Percentiles rank a stretch among this genome's conserved stretches.
These are phyloP conservation scores for Metschnikowia corniflorae DNA, from an alignment of 805 yeast genomes.

Conservation along the genomic window DNA sequence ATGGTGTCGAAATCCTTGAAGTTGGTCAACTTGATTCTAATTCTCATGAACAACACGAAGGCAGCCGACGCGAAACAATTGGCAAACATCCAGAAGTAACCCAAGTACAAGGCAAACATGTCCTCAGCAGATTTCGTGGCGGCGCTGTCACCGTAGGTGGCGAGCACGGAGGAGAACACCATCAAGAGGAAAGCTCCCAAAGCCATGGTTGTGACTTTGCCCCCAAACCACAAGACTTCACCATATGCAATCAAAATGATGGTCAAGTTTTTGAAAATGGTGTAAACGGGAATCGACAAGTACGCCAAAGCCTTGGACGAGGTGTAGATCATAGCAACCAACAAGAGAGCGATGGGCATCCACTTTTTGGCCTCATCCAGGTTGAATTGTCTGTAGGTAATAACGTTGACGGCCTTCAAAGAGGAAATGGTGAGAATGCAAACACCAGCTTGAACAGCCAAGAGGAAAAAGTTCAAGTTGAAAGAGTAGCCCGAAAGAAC, in stretches of 20 bases:
- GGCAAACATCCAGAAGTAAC: constrained; percentile 95
- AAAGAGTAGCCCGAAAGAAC: constrained; percentile 74
- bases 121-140: constrained; percentile 36
- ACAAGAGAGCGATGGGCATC: constrained; percentile 87
- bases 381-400: constrained; percentile 84
- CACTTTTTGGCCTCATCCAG: constrained; percentile 89
- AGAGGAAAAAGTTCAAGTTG: constrained; percentile 80
- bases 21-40: constrained; percentile 94
- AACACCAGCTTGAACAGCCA: constrained; percentile 85
- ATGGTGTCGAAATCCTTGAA: constrained; percentile 95
- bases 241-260: constrained; percentile 97
- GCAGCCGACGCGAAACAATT: constrained; percentile 94
- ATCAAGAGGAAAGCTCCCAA: constrained; percentile 83
- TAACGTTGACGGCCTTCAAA: constrained; percentile 70
- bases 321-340: constrained; percentile 94
- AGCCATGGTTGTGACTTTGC: constrained; percentile 84
- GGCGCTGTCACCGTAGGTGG: constrained; percentile 81
- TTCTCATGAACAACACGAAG: constrained; percentile 92
- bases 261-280: constrained; percentile 96
- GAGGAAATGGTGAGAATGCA: constrained; percentile 70
- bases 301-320: constrained; percentile 91
- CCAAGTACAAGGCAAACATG: constrained; percentile 52
- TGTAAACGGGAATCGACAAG: constrained; percentile 91
- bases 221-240: constrained; percentile 97
- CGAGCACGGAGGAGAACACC: constrained; percentile 95